These are phyloP conservation scores for Monsonia emarginata DNA, from an alignment of 441 rosid species.

Conservation along the genomic window DNA sequence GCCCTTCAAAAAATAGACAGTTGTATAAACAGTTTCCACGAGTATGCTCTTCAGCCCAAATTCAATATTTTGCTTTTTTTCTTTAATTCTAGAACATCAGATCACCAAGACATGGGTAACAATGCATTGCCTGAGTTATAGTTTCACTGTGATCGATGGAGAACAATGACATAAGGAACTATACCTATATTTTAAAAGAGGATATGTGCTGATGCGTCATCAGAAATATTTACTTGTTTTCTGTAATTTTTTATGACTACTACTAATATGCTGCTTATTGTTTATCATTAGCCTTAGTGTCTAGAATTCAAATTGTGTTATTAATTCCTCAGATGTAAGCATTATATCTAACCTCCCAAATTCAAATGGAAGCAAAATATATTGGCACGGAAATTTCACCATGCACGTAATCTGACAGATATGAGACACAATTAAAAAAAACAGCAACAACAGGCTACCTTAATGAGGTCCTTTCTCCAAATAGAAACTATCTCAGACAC, in stretches of 20 bases:
- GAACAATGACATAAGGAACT: too few species aligned
- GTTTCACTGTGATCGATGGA: too few species aligned
- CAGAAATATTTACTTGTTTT: not conserved
- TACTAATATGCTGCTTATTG: too few species aligned
- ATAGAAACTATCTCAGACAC: conserved; percentile 81
- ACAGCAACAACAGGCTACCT: conserved; percentile 39
- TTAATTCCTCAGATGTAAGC: too few species aligned
- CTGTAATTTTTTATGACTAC: too few species aligned
- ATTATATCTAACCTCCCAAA: not conserved
- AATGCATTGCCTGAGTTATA: too few species aligned
- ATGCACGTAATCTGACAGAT: not conserved
- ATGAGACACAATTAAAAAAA: conserved; percentile 10
- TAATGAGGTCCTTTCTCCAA: conserved; percentile 86
- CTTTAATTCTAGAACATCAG: too few species aligned
- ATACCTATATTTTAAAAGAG: not conserved
- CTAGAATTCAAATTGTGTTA: too few species aligned
- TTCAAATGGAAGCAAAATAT: not conserved
- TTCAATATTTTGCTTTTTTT: not conserved
- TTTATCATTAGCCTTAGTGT: too few species aligned
- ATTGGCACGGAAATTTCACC: not conserved
- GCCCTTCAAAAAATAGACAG: not conserved
- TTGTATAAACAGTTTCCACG: not conserved
- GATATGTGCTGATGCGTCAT: too few species aligned
- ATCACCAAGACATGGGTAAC: not conserved
- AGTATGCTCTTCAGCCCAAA: not conserved